phyloP scores from a whole-genome alignment of 1,284 basidiomycete species.

The Cutaneotrichosporon dermatis region DNA sequence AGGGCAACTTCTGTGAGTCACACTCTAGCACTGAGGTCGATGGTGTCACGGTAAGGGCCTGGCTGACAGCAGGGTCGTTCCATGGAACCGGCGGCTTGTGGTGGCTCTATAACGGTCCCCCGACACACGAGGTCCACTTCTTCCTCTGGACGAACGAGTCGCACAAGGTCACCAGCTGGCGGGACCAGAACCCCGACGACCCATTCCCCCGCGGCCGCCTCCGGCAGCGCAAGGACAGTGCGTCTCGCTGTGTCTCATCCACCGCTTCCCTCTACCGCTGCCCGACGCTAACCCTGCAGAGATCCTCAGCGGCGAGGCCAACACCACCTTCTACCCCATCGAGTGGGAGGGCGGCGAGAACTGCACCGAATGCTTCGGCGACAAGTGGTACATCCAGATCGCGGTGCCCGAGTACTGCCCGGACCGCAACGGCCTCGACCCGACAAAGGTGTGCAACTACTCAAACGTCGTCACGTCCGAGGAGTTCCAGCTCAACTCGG shows the following conservation, averaged over 20 bases:
- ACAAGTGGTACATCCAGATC: background rate
- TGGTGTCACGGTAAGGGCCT: too few relatives aligned
- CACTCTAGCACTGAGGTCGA: too few relatives aligned
- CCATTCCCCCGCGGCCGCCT: background rate
- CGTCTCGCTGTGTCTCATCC: background rate
- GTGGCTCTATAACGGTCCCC: background rate
- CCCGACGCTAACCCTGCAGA: background rate
- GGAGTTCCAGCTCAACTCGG: background rate
- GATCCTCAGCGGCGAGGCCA: background rate
- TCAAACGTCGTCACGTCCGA: constrained; percentile 2
- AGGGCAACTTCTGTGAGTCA: background rate
- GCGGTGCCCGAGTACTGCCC: constrained; percentile 4
- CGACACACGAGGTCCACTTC: background rate
- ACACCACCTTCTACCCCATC: constrained; percentile 2
- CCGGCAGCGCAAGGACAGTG: background rate
- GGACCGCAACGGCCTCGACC: background rate
- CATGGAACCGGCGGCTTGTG: background rate
- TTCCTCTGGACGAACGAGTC: constrained; percentile 3
- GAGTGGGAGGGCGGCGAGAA: constrained; percentile 1
- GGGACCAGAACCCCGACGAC: background rate
- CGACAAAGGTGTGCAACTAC: constrained; percentile 3
- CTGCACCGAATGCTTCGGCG: background rate
- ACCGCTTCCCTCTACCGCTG: background rate
- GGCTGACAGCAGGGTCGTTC: background rate
- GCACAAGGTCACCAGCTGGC: background rate